Conservation (phyloP, 2,329 filamentous ascomycete species). For the Colletotrichum lupini region DNA sequence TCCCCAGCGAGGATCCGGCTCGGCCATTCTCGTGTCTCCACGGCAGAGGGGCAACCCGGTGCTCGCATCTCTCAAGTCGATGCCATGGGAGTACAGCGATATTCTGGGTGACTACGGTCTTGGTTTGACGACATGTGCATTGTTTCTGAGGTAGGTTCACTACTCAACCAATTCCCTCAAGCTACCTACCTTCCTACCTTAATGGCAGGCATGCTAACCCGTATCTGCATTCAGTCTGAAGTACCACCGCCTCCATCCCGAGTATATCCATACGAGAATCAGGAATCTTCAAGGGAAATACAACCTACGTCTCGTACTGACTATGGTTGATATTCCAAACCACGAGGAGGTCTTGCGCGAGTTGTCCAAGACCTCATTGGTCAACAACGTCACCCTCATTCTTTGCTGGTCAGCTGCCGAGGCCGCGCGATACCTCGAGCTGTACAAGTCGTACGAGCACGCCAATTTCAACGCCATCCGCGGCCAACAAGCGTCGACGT, state of each 20-base stretch:
- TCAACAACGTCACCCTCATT: conserved; percentile 93
- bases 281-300: conserved; percentile 86
- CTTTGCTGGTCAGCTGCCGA: conserved; percentile 96
- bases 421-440: conserved; percentile 90
- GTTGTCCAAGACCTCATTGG: conserved; percentile 88
- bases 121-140: conserved; percentile 85
- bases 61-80: conserved; percentile 80
- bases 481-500: conserved; percentile 84
- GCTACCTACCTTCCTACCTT: neutral
- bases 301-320: conserved; percentile 84
- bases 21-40: conserved; percentile 88
- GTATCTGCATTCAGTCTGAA: conserved; percentile 70
- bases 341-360: conserved; percentile 92
- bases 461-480: conserved; percentile 83
- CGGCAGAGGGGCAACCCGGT: conserved; percentile 97
- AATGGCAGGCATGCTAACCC: neutral
- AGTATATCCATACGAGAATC: conserved; percentile 97
- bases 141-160: conserved; percentile 76
- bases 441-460: conserved; percentile 95
- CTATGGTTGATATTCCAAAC: conserved; percentile 94
- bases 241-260: conserved; percentile 95
- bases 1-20: conserved; percentile 71
- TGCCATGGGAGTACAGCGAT: conserved; percentile 97
- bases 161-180: neutral
- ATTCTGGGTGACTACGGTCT: conserved; percentile 95